phyloP scores from a whole-genome alignment of 305 asterid genomes.

The Withania somnifera region DNA sequence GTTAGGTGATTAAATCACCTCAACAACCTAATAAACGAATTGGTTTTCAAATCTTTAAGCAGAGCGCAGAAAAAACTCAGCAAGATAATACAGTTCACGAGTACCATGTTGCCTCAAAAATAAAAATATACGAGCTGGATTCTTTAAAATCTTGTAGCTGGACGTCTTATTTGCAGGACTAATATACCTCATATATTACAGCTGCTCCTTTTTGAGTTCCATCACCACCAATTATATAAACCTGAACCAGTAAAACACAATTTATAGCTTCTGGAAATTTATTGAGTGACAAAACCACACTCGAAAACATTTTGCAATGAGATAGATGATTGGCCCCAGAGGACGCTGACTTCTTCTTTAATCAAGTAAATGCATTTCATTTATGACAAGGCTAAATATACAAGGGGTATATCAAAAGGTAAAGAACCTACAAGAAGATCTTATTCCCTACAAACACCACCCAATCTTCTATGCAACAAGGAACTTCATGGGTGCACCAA shows the following conservation, averaged over 20 bases:
- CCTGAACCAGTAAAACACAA: conserved; percentile 2
- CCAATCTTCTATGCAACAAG: too few relatives aligned
- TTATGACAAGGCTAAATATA: too few relatives aligned
- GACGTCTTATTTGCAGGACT: not conserved
- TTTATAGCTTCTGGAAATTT: not conserved
- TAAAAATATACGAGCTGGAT: not conserved
- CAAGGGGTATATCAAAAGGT: too few relatives aligned
- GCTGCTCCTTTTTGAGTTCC: conserved; percentile 28
- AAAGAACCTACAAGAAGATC: too few relatives aligned
- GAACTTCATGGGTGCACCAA: too few relatives aligned
- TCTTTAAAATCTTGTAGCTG: not conserved
- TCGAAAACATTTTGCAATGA: not conserved
- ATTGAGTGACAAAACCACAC: not conserved
- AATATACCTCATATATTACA: conserved; percentile 13
- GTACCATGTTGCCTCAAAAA: not conserved
- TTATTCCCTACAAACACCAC: too few relatives aligned
- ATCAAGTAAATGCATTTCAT: too few relatives aligned
- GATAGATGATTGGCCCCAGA: not conserved
- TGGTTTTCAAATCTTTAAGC: not conserved
- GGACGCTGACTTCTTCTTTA: not conserved
- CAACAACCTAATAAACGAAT: not conserved
- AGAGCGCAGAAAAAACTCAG: not conserved
- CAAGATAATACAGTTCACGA: not conserved
- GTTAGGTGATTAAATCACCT: not conserved
- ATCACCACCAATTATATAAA: conserved; percentile 25